Percentiles rank a stretch among this genome's conserved stretches.
These are phyloP conservation scores for Sesbania bispinosa DNA, from an alignment of 306 rosid species.

Conservation along the genomic window DNA sequence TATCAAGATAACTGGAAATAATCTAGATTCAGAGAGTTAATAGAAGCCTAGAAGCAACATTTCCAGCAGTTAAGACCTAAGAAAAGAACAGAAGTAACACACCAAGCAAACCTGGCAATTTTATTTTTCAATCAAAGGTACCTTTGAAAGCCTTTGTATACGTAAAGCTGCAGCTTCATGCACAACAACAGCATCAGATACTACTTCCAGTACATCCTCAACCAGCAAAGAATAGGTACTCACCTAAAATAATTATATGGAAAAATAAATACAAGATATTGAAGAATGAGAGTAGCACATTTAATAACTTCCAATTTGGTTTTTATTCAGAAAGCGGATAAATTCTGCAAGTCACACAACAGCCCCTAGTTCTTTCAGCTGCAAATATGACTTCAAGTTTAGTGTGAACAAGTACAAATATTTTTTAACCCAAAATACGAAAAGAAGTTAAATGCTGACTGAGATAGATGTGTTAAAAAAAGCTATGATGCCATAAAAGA, in stretches of 20 bases:
- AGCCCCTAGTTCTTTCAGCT: not conserved
- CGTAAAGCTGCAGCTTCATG: slow-evolving; percentile 93
- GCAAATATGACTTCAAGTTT: not conserved
- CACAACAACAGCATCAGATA: slow-evolving; percentile 72
- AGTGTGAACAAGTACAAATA: not conserved
- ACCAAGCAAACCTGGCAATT: slow-evolving; percentile 1
- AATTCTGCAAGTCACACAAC: not conserved
- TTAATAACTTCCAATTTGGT: not conserved
- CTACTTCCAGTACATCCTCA: slow-evolving; percentile 85
- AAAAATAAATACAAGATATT: not conserved
- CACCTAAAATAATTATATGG: slow-evolving; percentile 43
- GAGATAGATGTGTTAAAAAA: not conserved
- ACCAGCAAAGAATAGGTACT: slow-evolving; percentile 89
- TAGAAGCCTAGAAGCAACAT: not conserved
- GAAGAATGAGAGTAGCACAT: not conserved
- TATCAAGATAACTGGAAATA: not conserved
- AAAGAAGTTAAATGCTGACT: not conserved
- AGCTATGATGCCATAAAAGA: not conserved
- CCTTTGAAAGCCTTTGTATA: slow-evolving; percentile 91
- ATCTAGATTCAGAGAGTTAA: not conserved
- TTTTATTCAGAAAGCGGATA: not conserved
- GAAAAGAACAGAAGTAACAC: not conserved
- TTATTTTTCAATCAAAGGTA: slow-evolving; percentile 20
- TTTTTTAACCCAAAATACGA: not conserved
- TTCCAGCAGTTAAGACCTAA: slow-evolving; percentile 1